Evolutionary conservation across 2,329 filamentous ascomycete species (phyloP), one percentile per base, ranked within the genome.

Genomic region (Trichoderma gracile): DNA sequence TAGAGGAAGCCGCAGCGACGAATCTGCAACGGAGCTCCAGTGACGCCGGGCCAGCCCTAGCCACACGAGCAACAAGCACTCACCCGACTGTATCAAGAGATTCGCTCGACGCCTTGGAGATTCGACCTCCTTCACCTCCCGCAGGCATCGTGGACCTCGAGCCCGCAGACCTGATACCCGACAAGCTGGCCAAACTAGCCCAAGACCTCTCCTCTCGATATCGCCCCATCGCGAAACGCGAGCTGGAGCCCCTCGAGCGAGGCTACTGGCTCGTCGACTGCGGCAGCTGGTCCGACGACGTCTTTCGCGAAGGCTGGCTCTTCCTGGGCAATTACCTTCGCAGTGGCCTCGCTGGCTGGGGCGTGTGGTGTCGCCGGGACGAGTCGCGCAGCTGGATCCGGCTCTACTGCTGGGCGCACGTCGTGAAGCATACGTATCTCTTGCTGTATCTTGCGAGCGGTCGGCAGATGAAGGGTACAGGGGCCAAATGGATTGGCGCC

Each of bases 341-440:
- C 6, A 79, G 78, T 27, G 86, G 87, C 0, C 77, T 80, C 23
- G 83, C 84, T 0, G 89, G 89, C 3, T 92, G 89, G 89, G 87
- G 87, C 3, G 81, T 89, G 1, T 86, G 84, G 78, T 87, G 85
- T 68, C 75, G 73, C 15, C 77, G 85, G 54, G 70, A 70, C 25
- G 74, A 69, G 6, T 77, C 75, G 45, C 75, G 72, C 12, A 72
- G 69, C 4, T 82, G 78, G 69, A 74, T 96, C 2, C 83, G 86
- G 40, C 74, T 94, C 1, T 95, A 90, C 73, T 91, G 91, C 71
- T 97, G 91, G 88, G 93, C 90, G 0, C 84, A 89, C 67, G 78
- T 92, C 0, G 85, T 86, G 0, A 83, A 86, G 61, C 89, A 96
- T 70, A 81, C 91, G 40, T 96, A 92, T 74, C 76, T 95, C 4